A percentile compares a stretch with the other conserved stretches of the same genome.
Conservation (phyloP, 2,329 filamentous ascomycete genomes). For the Laburnicola sp. region DNA sequence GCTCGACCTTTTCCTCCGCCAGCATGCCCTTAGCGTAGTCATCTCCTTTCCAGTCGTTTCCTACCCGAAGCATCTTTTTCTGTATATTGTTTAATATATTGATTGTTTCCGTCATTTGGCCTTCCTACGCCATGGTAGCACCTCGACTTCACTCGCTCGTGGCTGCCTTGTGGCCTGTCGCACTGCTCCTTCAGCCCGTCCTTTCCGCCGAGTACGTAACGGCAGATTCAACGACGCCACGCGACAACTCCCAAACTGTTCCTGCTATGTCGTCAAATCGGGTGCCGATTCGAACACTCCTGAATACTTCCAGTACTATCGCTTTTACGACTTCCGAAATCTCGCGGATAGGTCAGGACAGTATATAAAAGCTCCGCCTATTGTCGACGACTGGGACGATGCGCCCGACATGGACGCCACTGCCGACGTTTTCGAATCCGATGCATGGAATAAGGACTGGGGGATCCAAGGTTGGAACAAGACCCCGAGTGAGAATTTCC, state of each 20-base stretch:
- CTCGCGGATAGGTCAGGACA: slow-evolving; percentile 39
- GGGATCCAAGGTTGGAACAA: slow-evolving; percentile 53
- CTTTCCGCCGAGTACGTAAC: slow-evolving; percentile 34
- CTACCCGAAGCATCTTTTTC: neutral
- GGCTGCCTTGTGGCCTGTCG: slow-evolving; percentile 31
- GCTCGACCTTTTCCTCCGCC: too few relatives aligned
- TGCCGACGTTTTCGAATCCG: slow-evolving; percentile 45
- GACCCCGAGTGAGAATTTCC: slow-evolving; percentile 39
- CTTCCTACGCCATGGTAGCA: slow-evolving; percentile 2
- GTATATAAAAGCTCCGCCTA: slow-evolving; percentile 25
- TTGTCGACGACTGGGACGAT: slow-evolving; percentile 29
- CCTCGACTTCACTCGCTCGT: slow-evolving; percentile 18
- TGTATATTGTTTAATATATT: slow-evolving; percentile 2
- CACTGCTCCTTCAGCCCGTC: slow-evolving; percentile 26
- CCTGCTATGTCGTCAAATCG: slow-evolving; percentile 54
- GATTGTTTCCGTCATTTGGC: neutral
- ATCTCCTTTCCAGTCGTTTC: neutral
- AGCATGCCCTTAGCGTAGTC: too few relatives aligned
- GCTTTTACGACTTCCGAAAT: slow-evolving; percentile 56
- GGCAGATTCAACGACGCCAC: slow-evolving; percentile 31
- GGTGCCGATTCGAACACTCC: slow-evolving; percentile 43
- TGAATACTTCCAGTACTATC: slow-evolving; percentile 55
- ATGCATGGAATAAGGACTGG: slow-evolving; percentile 43
- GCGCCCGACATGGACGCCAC: slow-evolving; percentile 28
- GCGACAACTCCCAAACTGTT: slow-evolving; percentile 47